Percentiles rank a stretch among this genome's conserved stretches.
Evolutionary conservation across 192 early-diverging fungal genomes (phyloP).

Genomic region (Umbelopsis ramanniana): DNA sequence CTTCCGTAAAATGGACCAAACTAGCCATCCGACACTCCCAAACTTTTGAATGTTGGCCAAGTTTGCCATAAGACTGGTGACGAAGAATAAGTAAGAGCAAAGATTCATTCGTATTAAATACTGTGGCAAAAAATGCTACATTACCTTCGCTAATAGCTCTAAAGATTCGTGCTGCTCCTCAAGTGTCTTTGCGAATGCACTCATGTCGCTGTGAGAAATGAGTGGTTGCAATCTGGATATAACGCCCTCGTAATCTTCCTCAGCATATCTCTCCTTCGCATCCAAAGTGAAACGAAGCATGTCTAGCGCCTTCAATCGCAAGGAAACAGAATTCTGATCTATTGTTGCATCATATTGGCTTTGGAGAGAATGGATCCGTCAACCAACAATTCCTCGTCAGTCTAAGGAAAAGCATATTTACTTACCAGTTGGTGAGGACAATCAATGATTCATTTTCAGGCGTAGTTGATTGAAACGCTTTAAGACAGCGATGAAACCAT

Average conservation of each 20-base stretch:
- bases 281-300: constrained; percentile 44
- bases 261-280: constrained; percentile 32
- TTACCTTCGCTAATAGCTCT: constrained; percentile 44
- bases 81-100: background rate
- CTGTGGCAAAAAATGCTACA: background rate
- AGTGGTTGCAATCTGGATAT: constrained; percentile 39
- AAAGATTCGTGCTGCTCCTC: constrained; percentile 42
- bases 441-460: background rate
- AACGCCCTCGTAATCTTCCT: constrained; percentile 44
- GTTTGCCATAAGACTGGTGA: constrained; percentile 41
- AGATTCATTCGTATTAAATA: background rate
- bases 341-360: constrained; percentile 48
- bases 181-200: constrained; percentile 39
- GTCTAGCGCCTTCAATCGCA: constrained; percentile 34
- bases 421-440: background rate
- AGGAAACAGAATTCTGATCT: constrained; percentile 23
- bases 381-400: too few relatives aligned
- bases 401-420: background rate
- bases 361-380: background rate
- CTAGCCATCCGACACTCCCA: constrained; percentile 44
- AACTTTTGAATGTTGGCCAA: constrained; percentile 32
- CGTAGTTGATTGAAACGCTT: background rate
- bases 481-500: constrained; percentile 23
- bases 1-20: constrained; percentile 37
- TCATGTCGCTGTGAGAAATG: constrained; percentile 25